Conservation (phyloP, 2,329 filamentous ascomycete genomes). For the Calonectria pseudoreteaudii region DNA sequence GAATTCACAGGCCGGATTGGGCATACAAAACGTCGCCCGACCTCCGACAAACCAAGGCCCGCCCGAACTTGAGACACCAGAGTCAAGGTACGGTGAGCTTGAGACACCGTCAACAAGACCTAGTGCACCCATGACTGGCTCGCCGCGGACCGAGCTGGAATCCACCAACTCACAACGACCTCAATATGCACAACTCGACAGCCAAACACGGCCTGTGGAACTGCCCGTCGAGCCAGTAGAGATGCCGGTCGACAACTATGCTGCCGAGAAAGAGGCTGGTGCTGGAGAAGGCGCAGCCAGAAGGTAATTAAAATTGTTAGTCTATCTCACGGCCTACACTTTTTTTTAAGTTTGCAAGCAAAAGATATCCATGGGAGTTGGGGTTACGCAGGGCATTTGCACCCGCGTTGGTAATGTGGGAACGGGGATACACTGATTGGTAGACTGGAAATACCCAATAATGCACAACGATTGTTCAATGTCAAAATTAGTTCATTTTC, state of each 20-base stretch:
- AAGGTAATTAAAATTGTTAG: neutral
- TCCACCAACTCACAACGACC: neutral
- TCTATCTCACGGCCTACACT: too few species aligned
- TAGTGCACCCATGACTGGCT: neutral
- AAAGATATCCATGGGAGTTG: neutral
- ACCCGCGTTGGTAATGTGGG: neutral
- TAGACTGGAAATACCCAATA: neutral
- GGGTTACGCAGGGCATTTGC: neutral
- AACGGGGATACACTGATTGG: neutral
- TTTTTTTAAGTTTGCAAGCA: neutral
- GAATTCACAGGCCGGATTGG: neutral
- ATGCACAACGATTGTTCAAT: neutral
- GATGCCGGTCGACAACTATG: neutral
- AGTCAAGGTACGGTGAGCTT: neutral
- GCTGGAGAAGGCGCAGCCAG: neutral
- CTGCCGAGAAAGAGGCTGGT: neutral
- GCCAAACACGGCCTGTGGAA: neutral
- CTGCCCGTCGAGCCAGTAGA: neutral
- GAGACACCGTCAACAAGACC: neutral
- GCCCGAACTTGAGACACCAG: neutral
- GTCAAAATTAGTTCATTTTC: neutral
- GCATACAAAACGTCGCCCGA: neutral
- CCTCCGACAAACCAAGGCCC: neutral
- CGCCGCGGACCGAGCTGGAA: neutral
- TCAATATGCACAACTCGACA: neutral